Evolutionary conservation across 2,329 filamentous ascomycete species (phyloP), one percentile per base, ranked within the genome.

Genomic region (Colletotrichum sp.): DNA sequence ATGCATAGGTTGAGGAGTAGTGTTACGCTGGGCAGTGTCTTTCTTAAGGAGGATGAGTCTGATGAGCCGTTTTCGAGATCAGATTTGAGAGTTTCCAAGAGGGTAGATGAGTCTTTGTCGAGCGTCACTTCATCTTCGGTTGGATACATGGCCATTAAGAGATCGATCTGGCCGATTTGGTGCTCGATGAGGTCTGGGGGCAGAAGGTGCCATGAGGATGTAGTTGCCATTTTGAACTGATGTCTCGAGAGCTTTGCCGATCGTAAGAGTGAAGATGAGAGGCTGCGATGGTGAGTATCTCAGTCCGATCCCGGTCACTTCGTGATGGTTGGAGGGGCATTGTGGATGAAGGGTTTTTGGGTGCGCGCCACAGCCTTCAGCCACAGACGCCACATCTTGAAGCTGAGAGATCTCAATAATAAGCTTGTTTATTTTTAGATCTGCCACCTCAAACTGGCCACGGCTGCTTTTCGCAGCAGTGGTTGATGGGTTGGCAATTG

Each of bases 101-200:
- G 16, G 1, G 12, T 11, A 1, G 60, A 63, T 2, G 76, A 78
- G 4, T 69, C 71, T 1, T 34, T 30, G 25, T 75, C 68, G 36
- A 78, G 64, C 1, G 64, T 59, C 8, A 72, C 59, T 25, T 76
- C 83, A n/a, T 83, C 81, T 15, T 86, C 83, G 0, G 80, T 78
- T 1, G 85, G 84, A 75, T 89, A 91, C 89, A 91, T 91, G 12
- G 88, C 88, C 78, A 84, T 81, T 4, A 91, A 80, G n/a, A 91
- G 86, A 67, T 90, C 88, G 39, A 90, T 83, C 70, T 87, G 87
- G 2, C 85, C 86, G 13, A 90, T 80, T 80, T 90, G 88, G 15
- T 86, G 82, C 74, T 88, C 86, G 79, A 90, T 83, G 3, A 88
- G 77, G 9, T 89, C 87, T n/a, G 79, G 79, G 0, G 87, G 83